Conservation (phyloP, 2,329 filamentous ascomycete genomes). For the Sordariomycetes sp. region DNA sequence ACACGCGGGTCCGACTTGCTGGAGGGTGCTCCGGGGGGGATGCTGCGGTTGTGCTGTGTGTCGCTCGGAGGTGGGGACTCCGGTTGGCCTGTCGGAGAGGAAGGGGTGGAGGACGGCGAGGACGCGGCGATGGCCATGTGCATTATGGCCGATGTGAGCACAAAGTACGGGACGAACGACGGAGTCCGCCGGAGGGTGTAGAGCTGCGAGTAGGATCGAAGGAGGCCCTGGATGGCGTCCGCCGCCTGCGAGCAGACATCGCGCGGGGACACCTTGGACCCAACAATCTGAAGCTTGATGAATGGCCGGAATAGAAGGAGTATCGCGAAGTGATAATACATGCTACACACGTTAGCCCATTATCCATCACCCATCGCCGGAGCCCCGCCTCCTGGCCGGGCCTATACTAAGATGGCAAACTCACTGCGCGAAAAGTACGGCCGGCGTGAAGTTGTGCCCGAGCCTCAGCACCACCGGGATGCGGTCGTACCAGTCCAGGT, state of each 20-base stretch:
- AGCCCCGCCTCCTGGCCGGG: conserved; percentile 2
- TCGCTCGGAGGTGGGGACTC: background rate
- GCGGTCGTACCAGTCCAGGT: conserved; percentile 59
- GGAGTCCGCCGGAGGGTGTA: conserved; percentile 49
- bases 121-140: conserved; percentile 42
- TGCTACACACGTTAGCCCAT: conserved; percentile 26
- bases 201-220: conserved; percentile 45
- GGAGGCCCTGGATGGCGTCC: conserved; percentile 45
- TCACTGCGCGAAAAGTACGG: conserved; percentile 65
- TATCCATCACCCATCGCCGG: background rate
- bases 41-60: background rate
- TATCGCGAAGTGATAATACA: conserved; percentile 64
- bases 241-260: conserved; percentile 56
- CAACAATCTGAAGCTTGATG: conserved; percentile 52
- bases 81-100: background rate
- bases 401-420: conserved; percentile 15
- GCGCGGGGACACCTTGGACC: conserved; percentile 51
- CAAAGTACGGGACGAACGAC: conserved; percentile 51
- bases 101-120: conserved; percentile 6
- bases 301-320: conserved; percentile 64
- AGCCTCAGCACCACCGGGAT: conserved; percentile 55
- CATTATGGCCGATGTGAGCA: conserved; percentile 51
- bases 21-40: background rate
- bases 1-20: conserved; percentile 17
- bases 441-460: conserved; percentile 60